Base-by-base conservation (phyloP, 441 rosid genomes). In the Arabidopsis hybrid region DNA sequence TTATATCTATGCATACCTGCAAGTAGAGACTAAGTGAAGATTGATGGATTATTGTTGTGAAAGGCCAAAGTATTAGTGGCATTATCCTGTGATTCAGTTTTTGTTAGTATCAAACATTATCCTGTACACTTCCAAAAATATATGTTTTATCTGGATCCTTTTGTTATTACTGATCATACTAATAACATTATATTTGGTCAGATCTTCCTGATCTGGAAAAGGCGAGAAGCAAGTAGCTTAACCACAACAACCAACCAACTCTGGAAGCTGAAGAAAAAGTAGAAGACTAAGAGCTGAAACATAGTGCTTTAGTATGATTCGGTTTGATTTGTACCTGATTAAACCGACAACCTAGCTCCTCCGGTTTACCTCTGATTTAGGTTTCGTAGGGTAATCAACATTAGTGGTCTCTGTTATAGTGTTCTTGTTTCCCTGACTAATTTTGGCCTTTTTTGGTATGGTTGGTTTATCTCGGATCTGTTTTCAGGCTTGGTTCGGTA, bases 191-290 rank as follows among this genome's bases (percentile, higher is more conserved):
- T 61, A 45, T 63, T 60, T 72, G 50, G 71, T 80, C 89, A 95
- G 99, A 95, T 84, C 94, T 95, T 73, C 99, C 97, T 31, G 99
- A 95, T 81, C 79, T 95, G 87, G 99, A 92, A 75, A 95, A 89
- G 89, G 95, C 88, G 39, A 85, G 77, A 77, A 52, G 26, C 52
- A 65, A 60, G 3, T 76, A 70, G 65, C 60, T 65, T 29, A 36
- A 71, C 69, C 38, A 8, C 39, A 71, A n/a, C 65, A 69, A 69
- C 45, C 60, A 63, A 34, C 62, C 67, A 70, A 47, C 66, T 69
- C 70, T 43, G 64, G 75, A 69, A 55, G 66, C 42, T 40, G 57
- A 67, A 51, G 69, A 69, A 14, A 53, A 32, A 39, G 34, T 12
- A n/a, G 21, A 49, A 34, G 50, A 34, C 57, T 29, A 49, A 58